Base-by-base conservation (phyloP, 1,284 basidiomycete species). In the Thecaphora thlaspeos region DNA sequence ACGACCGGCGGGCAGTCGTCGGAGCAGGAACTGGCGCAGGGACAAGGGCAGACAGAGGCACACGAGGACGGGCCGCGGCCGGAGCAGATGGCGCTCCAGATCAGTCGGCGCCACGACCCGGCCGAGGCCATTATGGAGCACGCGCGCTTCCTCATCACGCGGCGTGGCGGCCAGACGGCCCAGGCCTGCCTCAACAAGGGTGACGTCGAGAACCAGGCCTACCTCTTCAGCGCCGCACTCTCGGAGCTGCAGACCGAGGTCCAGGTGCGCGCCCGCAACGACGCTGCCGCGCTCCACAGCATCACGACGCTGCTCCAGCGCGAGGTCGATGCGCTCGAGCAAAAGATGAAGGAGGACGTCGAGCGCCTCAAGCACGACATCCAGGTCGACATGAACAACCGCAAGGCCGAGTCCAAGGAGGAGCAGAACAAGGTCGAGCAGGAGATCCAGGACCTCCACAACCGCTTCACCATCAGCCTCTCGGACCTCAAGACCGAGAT, bases 291-390 rank as follows among this genome's bases (percentile, higher is more conserved):
- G 4, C 83, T 97, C 61, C 84, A 87, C 21, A 83, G 89, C 2
- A 82, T 89, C 46, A 87, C 88, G 2, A 82, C 85, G 14, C 84
- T 88, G 1, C 82, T 96, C 17, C 84, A 92, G 61, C 83, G 91
- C 59, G 95, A 98, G 50, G 87, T 94, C 12, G 94, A 99, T 74
- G 81, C 83, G 3, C 80, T 97, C 28, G 86, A 88, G 69, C 87
- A 89, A 48, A 92, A 89, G 79, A 89, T 98, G 86, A 94, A 94
- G 79, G 91, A 96, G 78, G 91, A 95, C 71, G 81, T 98, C 39
- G 85, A 84, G 22, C 87, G 84, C 34, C 81, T 99, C 71, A 92
- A 91, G 79, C 92, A 96, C 74, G 92, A 97, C 72, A 89, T 94
- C 53, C 91, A 97, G 78, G 91, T 98, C 84, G 94, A 98, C 55